Evolutionary conservation across 305 asterid species (phyloP), one percentile per base, ranked within the genome.

Genomic region (Vinca major): DNA sequence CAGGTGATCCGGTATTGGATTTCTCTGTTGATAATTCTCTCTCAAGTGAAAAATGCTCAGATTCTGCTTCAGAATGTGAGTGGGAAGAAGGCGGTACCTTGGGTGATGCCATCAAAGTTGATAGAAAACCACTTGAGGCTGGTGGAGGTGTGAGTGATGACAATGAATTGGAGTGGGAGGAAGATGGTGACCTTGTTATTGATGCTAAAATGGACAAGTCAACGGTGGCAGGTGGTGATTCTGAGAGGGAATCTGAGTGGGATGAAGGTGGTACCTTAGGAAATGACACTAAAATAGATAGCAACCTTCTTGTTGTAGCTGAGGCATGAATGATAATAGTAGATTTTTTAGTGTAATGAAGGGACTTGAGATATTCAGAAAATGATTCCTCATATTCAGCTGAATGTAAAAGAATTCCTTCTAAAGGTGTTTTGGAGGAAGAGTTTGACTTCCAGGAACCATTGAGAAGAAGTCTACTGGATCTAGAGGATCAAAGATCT

Each of bases 361-460:
- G 96, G 77, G 40, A 65, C 74, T 66, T 26, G 49, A 68, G 71
- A 62, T 49, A 61, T 43, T 56, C 67, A 12, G 51, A 78, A 65
- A 69, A 52, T 48, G 65, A 77, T 49, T 75, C 75, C 20, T 49
- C 80, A n/a, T 64, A 48, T 75, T 78, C 72, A n/a, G 76, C 70
- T 65, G 85, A 78, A 71, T 76, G 61, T 66, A 75, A 52, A 68
- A 79, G 71, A 60, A 74, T 55, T 75, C 68, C 74, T 75, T 71
- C 90, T 41, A 86, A 85, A 79, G 96, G 95, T 77, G 69, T 73
- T 74, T 51, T 80, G 73, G 90, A 84, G 80, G 97, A 91, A 79
- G 95, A 86, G 72, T 89, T 89, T 37, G 81, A 82, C 73, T 70
- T 84, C 67, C 90, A 91, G 82, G 99, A 91, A 80, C 96, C 94